A percentile compares a stretch with the other conserved stretches of the same genome.
Evolutionary conservation across 345 rosid genomes (phyloP).

Genomic region (Carallia pectinifolia): DNA sequence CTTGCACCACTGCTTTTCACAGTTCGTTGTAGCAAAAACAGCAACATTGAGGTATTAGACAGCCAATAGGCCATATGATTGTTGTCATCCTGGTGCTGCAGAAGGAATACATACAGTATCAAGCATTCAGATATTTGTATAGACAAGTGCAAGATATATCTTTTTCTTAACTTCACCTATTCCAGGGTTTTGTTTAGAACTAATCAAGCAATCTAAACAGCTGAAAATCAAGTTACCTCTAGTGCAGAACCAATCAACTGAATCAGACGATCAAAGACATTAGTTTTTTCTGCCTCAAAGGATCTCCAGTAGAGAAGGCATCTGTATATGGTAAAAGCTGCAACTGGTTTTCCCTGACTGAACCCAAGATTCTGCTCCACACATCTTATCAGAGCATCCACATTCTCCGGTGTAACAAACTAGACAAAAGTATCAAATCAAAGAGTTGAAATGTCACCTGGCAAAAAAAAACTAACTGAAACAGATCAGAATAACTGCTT

Average conservation of each 20-base stretch:
- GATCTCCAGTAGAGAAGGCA: conserved; percentile 97
- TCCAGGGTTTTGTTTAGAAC: background rate
- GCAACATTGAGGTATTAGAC: conserved; percentile 66
- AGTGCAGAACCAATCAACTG: conserved; percentile 95
- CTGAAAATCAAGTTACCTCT: conserved; percentile 55
- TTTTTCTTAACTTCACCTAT: background rate
- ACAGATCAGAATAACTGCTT: background rate
- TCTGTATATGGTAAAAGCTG: conserved; percentile 92
- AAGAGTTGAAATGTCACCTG: conserved; percentile 8
- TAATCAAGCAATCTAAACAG: background rate
- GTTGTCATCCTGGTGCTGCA: conserved; percentile 80
- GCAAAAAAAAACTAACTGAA: background rate
- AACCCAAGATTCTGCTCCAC: conserved; percentile 69
- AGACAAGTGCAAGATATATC: background rate
- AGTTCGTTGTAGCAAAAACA: conserved; percentile 21
- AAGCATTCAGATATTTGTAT: conserved; percentile 2
- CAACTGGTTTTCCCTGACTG: conserved; percentile 81
- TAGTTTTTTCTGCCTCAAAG: conserved; percentile 94
- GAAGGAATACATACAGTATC: conserved; percentile 1
- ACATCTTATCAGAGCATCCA: conserved; percentile 75
- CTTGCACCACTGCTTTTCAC: conserved; percentile 40
- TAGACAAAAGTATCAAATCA: conserved; percentile 13
- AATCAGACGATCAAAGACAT: conserved; percentile 90
- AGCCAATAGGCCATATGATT: conserved; percentile 96
- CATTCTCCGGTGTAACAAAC: conserved; percentile 60